Evolutionary conservation across 495 filamentous ascomycete species (phyloP), one percentile per base, ranked within the genome.

Genomic region (Chaetomidium leptoderma): DNA sequence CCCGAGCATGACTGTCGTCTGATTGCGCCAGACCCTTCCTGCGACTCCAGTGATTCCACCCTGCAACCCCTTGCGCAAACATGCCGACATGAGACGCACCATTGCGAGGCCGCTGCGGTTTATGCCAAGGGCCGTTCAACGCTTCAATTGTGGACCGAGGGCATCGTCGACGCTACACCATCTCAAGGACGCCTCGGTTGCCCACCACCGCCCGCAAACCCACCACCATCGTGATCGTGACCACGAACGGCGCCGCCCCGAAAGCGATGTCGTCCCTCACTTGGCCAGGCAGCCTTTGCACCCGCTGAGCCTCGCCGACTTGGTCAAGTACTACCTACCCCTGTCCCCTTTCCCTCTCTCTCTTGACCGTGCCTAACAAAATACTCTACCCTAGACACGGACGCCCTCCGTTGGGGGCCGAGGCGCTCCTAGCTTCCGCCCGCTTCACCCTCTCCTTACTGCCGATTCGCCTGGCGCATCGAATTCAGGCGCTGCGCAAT

Each of bases 381-480:
- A 40, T 23, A 36, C 14, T 33, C n/a, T 23, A 19, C 10, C 57
- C 29, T 27, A 95, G 90, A 73, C 88, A 95, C 73, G 93, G 93
- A 43, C 90, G 89, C 6, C 92, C 93, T 33, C 93, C 93, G 0
- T 82, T 98, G 52, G 87, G 87, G 2, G 81, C 83, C 39, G 77
- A 87, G 27, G 85, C 88, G 4, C 83, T 98, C 33, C 83, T 95
- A 59, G 81, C 84, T 39, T 95, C 90, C 4, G 93, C 93, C 48
- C 95, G 96, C 72, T 96, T 96, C 77, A 93, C 93, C 32, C 87
- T 96, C 48, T 90, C 88, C 42, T 84, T 96, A 36, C 86, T 97
- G 32, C 93, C 93, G 16, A 86, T 92, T 54, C 89, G 93, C n/a
- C 83, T 98, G 16, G 95, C 93, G 3, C 91, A 93, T 65, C 90